Evolutionary conservation across 148 eudicot genomes (phyloP).

Genomic region (Cornus controversa): DNA sequence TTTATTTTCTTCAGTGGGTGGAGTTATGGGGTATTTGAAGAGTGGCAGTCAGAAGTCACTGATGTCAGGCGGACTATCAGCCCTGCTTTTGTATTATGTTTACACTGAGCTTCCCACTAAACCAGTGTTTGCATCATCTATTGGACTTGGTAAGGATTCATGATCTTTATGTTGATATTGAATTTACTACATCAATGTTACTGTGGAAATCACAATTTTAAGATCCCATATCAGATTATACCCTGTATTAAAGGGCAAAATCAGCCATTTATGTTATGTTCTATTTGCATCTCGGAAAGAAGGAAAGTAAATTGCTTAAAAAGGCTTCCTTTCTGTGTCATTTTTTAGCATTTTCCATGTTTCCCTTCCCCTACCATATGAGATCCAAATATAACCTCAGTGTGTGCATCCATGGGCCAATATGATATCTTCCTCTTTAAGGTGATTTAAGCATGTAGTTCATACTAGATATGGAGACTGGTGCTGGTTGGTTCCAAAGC

Average conservation of each 20-base stretch:
- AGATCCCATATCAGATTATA: no score
- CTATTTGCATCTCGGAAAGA: not conserved
- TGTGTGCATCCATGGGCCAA: not conserved
- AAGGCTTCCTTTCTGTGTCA: not conserved
- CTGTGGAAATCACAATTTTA: not conserved
- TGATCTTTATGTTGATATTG: not conserved
- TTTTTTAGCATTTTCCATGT: not conserved
- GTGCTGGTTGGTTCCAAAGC: not conserved
- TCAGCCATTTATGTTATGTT: not conserved
- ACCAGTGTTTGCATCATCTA: slow-evolving; percentile 70
- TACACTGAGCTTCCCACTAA: slow-evolving; percentile 70
- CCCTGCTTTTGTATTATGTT: slow-evolving; percentile 52
- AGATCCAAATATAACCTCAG: not conserved
- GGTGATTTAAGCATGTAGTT: not conserved
- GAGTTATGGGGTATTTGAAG: slow-evolving; percentile 77
- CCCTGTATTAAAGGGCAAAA: no score
- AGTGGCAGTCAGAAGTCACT: slow-evolving; percentile 78
- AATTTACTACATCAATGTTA: not conserved
- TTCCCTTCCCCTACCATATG: not conserved
- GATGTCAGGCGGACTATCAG: slow-evolving; percentile 72
- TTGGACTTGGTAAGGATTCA: slow-evolving; percentile 58
- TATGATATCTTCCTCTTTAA: no score
- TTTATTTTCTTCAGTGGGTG: slow-evolving; percentile 39
- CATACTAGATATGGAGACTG: not conserved
- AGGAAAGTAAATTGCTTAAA: no score